Conservation (phyloP, 2,329 filamentous ascomycete species). For the Cercospora sp. region DNA sequence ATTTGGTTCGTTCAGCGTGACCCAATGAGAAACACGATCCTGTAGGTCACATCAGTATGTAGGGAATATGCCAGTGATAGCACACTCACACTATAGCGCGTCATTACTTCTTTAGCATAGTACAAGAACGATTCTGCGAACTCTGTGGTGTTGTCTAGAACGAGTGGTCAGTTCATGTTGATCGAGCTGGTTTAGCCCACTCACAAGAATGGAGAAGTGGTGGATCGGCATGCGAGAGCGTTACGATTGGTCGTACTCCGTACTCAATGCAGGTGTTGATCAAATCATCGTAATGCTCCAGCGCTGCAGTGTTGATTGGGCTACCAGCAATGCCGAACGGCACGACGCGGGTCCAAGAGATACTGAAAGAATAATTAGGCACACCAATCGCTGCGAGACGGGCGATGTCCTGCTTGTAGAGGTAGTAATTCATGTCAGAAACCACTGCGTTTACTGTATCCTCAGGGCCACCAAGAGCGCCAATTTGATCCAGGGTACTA, state of each 20-base stretch:
- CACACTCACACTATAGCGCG: slow-evolving; percentile 43
- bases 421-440: slow-evolving; percentile 22
- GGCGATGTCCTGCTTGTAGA: slow-evolving; percentile 29
- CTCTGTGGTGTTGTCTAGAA: slow-evolving; percentile 29
- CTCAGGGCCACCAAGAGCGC: slow-evolving; percentile 34
- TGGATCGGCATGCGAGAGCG: slow-evolving; percentile 48
- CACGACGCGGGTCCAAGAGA: slow-evolving; percentile 53
- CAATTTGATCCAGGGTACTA: slow-evolving; percentile 31
- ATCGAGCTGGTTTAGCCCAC: not conserved
- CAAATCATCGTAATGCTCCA: slow-evolving; percentile 53
- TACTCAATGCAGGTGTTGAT: slow-evolving; percentile 47
- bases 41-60: not conserved
- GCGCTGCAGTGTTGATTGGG: slow-evolving; percentile 49
- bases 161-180: not conserved
- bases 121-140: slow-evolving; percentile 43
- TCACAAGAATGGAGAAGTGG: slow-evolving; percentile 40
- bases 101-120: slow-evolving; percentile 45
- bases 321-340: slow-evolving; percentile 50
- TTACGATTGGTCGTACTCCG: slow-evolving; percentile 49
- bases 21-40: slow-evolving; percentile 37
- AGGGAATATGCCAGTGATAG: not conserved
- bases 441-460: slow-evolving; percentile 35
- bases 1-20: slow-evolving; percentile 47
- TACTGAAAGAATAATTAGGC: slow-evolving; percentile 45
- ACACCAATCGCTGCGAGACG: slow-evolving; percentile 45